Evolutionary conservation across 2,329 filamentous ascomycete species (phyloP), one percentile per base, ranked within the genome.

Genomic region (Sporothrix variecibatus): DNA sequence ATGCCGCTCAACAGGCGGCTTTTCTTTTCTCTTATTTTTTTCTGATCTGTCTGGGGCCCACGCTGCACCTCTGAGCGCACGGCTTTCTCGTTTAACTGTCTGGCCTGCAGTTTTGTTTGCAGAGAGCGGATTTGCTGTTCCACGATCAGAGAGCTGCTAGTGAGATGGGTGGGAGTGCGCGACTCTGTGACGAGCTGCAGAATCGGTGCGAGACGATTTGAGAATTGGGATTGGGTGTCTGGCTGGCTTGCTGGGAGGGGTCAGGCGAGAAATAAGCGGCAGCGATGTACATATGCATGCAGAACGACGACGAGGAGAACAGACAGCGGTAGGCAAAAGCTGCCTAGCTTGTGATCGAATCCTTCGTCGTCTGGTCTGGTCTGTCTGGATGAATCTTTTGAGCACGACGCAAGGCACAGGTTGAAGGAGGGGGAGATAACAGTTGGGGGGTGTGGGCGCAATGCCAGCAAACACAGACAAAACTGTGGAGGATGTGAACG

Each of bases 161-260:
- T 51, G 43, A 69, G 43, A 70, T 43, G 49, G 67, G 31, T 26
- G 49, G 34, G 65, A 51, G 65, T 73, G 26, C 49, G 62, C 49
- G 28, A 72, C 72, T 74, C 69, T 65, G 38, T 71, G 74, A 72
- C 64, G 38, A 28, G 69, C 56, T 75, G 72, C 72, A 75, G 74
- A 40, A 31, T 46, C 43, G 38, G 15, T 73, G 67, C 71, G 58
- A 38, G 65, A 72, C 40, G 64, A 51, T 51, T 31, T 51, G 43
- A 26, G 15, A 34, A 4, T 31, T 51, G 64, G 64, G 23, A 51
- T 51, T 49, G 26, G 40, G 26, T 51, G 40, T 46, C 40, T 68
- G 11, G 23, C 64, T 67, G 40, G 64, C 64, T 67, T 23, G 62
- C 34, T 43, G 38, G 31, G 65, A 65, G 64, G 73, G 53, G 67